Evolutionary conservation across 2,329 filamentous ascomycete species (phyloP), one percentile per base, ranked within the genome.

Genomic region (Boeremia exigua): DNA sequence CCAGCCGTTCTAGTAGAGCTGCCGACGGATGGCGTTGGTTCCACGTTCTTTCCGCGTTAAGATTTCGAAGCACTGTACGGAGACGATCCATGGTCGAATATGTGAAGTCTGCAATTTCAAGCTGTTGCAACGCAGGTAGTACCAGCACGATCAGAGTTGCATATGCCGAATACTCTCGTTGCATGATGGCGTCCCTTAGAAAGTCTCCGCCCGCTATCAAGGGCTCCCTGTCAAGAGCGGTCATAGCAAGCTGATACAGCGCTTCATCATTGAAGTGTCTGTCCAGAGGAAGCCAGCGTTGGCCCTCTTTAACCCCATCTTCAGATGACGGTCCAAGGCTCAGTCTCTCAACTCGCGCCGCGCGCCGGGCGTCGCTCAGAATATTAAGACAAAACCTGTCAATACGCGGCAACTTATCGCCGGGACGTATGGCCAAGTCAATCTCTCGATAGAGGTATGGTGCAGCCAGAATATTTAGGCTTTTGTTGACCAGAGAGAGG

Each of bases 131-230:
- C 3, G 45, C 48, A 8, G 68, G 69, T 11, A 69, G 57, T 2
- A 59, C 40, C 30, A 71, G 28, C 6, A 70, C 38, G 1, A 70
- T 57, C 1, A 70, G 42, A 1, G 62, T 58, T 28, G 66, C 67
- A 40, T 67, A 69, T 28, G 65, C 63, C 8, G 65, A 66, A 42
- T 69, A 70, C 27, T 69, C 67, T 43, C 66, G 59, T 48, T 55
- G 25, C 28, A 45, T 51, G 42, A 69, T 56, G 9, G 60, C 62
- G 33, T 66, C 56, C 43, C 50, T 55, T 6, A 66, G 57, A 46
- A 63, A 62, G n/a, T 65, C 58, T 28, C 28, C 50, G 2, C 56
- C 43, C 19, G 58, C 30, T 7, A 69, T 54, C 12, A 68, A 28
- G 11, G 60, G 58, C 45, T 67, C 60, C 6, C 59, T 43, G 2